Evolutionary conservation across 2,329 filamentous ascomycete genomes (phyloP), one percentile per base, ranked within the genome.

Genomic region (Sclerotinia borealis): DNA sequence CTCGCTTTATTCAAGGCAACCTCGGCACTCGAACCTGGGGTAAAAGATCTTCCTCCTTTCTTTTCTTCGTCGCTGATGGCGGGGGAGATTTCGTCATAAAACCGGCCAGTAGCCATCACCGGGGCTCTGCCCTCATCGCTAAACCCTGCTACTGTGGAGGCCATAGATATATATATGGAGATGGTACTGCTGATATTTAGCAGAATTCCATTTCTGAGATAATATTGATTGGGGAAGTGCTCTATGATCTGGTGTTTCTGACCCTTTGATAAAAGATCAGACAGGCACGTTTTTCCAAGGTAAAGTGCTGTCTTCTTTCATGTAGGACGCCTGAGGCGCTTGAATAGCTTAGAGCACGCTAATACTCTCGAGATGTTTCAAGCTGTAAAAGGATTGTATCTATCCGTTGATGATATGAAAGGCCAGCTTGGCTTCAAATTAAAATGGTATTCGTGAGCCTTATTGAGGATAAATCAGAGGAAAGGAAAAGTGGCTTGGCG

Each of bases 181-280:
- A 22, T 15, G 37, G 22, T 34, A 43, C 25, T 54, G 49, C 22
- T 61, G 59, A 61, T 43, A 37, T 55, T 45, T 31, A 59, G 47
- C n/a, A 36, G 27, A 41, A 29, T 19, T 31, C 25, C 47, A 55
- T 36, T n/a, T 54, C 49, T 43, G 48, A 25, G 27, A 55, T 36
- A 43, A 15, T 45, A 17, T 61, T 27, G 48, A 54, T 55, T 61
- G 59, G 59, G 36, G 49, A 55, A 61, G 59, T 55, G 47, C 59
- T 61, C 29, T 55, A 61, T 61, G 49, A 55, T 47, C 25, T 61
- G 39, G 59, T 19, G 29, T 37, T 43, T 45, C 31, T 37, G 31
- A 36, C 37, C 31, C 31, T 59, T 17, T 27, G 4, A 49, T 11
- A 37, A 59, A 54, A 59, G 41, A 59, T 59, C 41, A 36, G 43